Evolutionary conservation across 495 filamentous ascomycete genomes (phyloP).

Genomic region (Podospora australis): DNA sequence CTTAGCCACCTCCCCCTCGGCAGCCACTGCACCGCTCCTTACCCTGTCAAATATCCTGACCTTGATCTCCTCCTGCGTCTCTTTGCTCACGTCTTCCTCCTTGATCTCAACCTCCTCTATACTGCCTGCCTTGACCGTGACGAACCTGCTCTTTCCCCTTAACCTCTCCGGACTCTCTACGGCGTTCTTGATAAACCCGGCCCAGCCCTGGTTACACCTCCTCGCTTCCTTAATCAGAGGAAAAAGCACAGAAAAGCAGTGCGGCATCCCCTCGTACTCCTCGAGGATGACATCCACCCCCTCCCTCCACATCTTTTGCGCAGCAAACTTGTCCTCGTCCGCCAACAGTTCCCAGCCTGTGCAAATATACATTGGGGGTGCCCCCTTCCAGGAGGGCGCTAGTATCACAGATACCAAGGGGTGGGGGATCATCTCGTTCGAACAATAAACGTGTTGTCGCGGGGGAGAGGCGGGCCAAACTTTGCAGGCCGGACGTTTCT

Average conservation of each 20-base stretch:
- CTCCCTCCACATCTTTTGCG: conserved; percentile 49
- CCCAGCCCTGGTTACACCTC: conserved; percentile 50
- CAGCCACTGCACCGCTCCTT: conserved; percentile 33
- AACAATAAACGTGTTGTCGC: conserved; percentile 61
- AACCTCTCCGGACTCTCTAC: conserved; percentile 30
- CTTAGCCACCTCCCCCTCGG: conserved; percentile 38
- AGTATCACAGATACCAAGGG: conserved; percentile 69
- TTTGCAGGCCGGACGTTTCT: conserved; percentile 46
- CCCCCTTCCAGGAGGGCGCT: conserved; percentile 57
- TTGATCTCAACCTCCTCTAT: conserved; percentile 46
- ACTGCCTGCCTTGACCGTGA: conserved; percentile 51
- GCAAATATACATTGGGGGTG: conserved; percentile 64
- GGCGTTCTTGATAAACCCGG: conserved; percentile 48
- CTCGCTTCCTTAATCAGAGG: conserved; percentile 38
- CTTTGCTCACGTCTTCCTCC: conserved; percentile 42
- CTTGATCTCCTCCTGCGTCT: conserved; percentile 49
- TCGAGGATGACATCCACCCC: conserved; percentile 63
- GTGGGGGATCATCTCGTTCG: conserved; percentile 57
- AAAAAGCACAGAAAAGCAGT: conserved; percentile 69
- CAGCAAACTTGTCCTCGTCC: conserved; percentile 63
- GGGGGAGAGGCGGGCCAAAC: conserved; percentile 70
- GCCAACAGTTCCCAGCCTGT: conserved; percentile 75
- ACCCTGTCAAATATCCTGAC: conserved; percentile 37
- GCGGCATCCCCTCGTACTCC: conserved; percentile 84
- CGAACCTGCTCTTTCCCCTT: conserved; percentile 36